Base-by-base conservation (phyloP, 768 basidiomycete genomes). In the Trametes cinnabarina region DNA sequence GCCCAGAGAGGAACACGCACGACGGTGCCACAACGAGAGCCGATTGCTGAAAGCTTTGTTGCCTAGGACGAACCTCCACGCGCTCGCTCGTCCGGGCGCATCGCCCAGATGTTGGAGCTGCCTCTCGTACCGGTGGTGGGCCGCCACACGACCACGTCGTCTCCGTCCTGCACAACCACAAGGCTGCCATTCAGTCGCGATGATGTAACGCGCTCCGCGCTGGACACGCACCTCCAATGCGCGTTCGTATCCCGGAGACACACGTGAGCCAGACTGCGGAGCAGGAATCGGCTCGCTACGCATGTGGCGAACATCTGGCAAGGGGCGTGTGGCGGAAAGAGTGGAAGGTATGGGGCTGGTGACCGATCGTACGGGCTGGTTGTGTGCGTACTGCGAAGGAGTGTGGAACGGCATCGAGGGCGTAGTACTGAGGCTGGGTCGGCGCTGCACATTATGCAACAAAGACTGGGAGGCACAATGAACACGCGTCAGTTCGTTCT, bases 1-100 rank as follows among this genome's bases (percentile, higher is more conserved):
- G 51, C 30, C 23, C 22, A 10, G 37, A 28, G 39, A 34, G 51
- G 32, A 48, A 34, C 40, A 48, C 19, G 37, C 25, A 39, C 11
- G 19, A 46, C 14, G 25, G 12, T 6, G 25, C 50, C 39, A 42
- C 39, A 26, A 35, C 48, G 28, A 25, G 50, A 41, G 39, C 40
- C 39, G 28, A 4, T 5, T 15, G 26, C 40, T 28, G 20, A 8
- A 22, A 17, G 34, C 34, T 12, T n/a, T 46, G 37, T 39, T 15
- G 37, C 37, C 37, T 43, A 60, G 34, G 58, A 23, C 28, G 58
- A 61, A 40, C 50, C 55, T 37, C 60, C 60, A 44, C 60, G 60
- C 28, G 60, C 55, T 55, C 60, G 32, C 55, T 61, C 60, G 44
- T 61, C 60, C 30, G 60, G 60, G 60, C 60, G 60, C 28, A 47